A percentile compares a stretch with the other conserved stretches of the same genome.
Evolutionary conservation across 2,329 filamentous ascomycete species (phyloP).

Genomic region (Trichoderma atrobrunneum): DNA sequence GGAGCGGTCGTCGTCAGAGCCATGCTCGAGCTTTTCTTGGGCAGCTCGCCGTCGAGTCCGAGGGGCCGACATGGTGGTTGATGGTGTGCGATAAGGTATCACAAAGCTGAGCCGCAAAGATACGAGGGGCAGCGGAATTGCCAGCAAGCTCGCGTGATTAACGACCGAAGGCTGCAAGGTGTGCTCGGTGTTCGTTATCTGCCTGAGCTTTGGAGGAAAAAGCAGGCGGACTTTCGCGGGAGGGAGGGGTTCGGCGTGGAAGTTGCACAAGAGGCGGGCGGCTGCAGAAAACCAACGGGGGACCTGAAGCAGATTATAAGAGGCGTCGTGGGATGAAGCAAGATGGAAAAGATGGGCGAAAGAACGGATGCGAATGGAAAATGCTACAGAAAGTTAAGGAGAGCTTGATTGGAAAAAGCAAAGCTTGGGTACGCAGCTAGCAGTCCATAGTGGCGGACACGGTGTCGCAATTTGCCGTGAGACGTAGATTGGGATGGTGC

Average conservation of each 20-base stretch:
- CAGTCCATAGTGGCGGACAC: constrained; percentile 16
- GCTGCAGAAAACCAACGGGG: not conserved
- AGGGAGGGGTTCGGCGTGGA: not conserved
- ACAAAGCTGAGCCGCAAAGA: constrained; percentile 10
- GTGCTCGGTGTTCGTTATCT: not conserved
- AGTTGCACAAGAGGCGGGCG: not conserved
- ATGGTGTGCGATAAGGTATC: not conserved
- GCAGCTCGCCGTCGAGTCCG: constrained; percentile 40
- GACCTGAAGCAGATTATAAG: not conserved
- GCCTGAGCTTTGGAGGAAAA: not conserved
- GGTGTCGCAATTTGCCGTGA: constrained; percentile 14
- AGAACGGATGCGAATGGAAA: constrained; percentile 29
- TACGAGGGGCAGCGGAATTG: not conserved
- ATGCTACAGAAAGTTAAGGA: constrained; percentile 19
- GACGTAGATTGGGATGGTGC: not conserved
- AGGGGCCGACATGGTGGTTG: constrained; percentile 37
- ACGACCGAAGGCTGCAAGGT: not conserved
- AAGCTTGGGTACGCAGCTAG: not conserved
- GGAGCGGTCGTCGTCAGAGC: constrained; percentile 30
- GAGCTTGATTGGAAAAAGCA: constrained; percentile 5
- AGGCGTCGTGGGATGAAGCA: not conserved
- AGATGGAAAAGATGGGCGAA: constrained; percentile 20
- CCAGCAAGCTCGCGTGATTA: constrained; percentile 15
- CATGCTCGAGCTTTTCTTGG: constrained; percentile 30
- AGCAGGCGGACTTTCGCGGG: not conserved